These are phyloP conservation scores for Malus sylvestris DNA, from an alignment of 306 rosid species.

Conservation along the genomic window DNA sequence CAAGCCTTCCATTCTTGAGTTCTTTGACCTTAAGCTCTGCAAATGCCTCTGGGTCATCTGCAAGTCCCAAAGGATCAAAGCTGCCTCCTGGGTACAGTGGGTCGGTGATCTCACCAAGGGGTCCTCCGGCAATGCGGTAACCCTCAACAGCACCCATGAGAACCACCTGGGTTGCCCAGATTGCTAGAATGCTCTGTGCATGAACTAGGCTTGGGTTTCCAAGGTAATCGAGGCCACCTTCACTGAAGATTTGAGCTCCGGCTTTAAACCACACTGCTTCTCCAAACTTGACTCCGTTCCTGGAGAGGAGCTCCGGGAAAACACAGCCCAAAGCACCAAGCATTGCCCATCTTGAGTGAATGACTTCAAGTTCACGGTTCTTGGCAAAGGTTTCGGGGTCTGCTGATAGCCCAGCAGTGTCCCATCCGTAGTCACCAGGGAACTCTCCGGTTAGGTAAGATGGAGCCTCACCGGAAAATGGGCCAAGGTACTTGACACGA, in stretches of 20 bases:
- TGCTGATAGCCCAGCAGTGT: conserved; percentile 29
- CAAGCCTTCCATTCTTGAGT: conserved; percentile 29
- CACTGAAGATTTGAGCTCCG: conserved; percentile 33
- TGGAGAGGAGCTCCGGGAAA: conserved; percentile 37
- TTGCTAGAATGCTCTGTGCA: conserved; percentile 30
- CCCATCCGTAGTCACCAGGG: conserved; percentile 33
- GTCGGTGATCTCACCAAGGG: conserved; percentile 29
- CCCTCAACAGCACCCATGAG: conserved; percentile 35
- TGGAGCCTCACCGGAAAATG: conserved; percentile 37
- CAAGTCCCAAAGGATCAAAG: conserved; percentile 33
- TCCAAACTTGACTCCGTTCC: conserved; percentile 33
- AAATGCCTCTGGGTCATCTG: conserved; percentile 37
- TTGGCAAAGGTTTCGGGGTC: conserved; percentile 31
- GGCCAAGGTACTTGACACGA: conserved; percentile 31
- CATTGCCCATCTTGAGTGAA: conserved; percentile 32
- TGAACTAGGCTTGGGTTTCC: conserved; percentile 36
- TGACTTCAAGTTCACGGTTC: conserved; percentile 29
- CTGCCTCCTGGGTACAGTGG: conserved; percentile 32
- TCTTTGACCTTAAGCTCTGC: conserved; percentile 36
- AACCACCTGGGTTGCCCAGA: conserved; percentile 29
- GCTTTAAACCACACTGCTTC: conserved; percentile 40
- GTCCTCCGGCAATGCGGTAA: conserved; percentile 32
- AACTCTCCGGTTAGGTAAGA: conserved; percentile 29
- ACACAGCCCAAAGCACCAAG: conserved; percentile 37
- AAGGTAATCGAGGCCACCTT: conserved; percentile 32